Base-by-base conservation (phyloP, 1,284 basidiomycete genomes). In the Moniliophthora roreri region DNA sequence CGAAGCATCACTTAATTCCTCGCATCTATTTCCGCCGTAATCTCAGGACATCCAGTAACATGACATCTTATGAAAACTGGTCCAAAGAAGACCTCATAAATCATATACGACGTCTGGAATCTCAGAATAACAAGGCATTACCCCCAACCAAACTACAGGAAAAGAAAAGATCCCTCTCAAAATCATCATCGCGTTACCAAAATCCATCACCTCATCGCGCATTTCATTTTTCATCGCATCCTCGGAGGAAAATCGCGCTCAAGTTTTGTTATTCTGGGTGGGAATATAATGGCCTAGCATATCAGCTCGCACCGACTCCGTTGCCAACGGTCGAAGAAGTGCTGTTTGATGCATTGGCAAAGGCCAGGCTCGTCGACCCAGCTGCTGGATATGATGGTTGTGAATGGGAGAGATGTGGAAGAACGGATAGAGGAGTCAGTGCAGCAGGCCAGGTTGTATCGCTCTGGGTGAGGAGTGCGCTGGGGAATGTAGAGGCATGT, bases 351-450 rank as follows among this genome's bases (percentile, higher is more conserved):
- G 94, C 94, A 1, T 73, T 97, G 51, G 85, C 83, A 37, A 86
- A 87, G 44, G 81, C 88, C 1, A 78, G 84, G 50, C 73, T 98
- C 32, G 80, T 97, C 21, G 91, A 94, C 65, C 77, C 76, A 0
- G 81, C 78, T 0, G 80, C 72, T 7, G 93, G 93, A 4, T 77
- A 91, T 56, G 91, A 95, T 15, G 91, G 87, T 0, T 95, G 93
- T 64, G 92, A 84, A 21, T 99, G 93, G 84, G 87, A 90, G 63
- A 79, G 87, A 55, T 98, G 96, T 70, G 96, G 96, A 10, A 73
- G 97, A 61, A 99, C 96, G 21, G 96, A 99, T 75, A 79, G 88
- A 35, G 96, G 97, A 0, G 96, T 99, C 47, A 95, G 92, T 65
- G 93, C 91, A 38, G 92, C 91, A 5, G 95, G 94, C 1, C 96